Conservation (phyloP, 306 rosid genomes). For the Prunus fruticosa region DNA sequence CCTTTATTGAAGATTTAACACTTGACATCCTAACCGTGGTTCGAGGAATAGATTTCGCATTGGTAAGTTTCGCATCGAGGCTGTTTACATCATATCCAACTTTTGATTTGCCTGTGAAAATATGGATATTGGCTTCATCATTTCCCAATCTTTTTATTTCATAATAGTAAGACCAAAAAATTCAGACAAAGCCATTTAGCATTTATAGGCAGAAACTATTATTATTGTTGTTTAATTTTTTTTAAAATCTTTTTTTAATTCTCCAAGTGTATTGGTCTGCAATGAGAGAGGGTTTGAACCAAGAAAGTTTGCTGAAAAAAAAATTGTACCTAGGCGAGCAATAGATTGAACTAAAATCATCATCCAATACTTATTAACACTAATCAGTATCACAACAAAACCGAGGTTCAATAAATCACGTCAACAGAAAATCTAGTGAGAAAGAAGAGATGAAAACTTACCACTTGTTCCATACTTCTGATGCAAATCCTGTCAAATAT, state of each 20-base stretch:
- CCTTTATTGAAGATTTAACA: conserved; percentile 28
- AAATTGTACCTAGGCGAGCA: background rate
- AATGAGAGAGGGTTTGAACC: background rate
- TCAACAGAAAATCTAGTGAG: background rate
- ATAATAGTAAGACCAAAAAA: background rate
- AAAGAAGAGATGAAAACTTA: conserved; percentile 19
- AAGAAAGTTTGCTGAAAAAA: background rate
- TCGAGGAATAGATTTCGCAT: conserved; percentile 16
- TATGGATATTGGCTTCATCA: background rate
- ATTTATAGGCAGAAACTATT: background rate
- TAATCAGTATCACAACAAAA: background rate
- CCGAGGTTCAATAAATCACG: background rate
- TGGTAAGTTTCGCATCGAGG: conserved; percentile 3
- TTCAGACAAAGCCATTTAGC: background rate
- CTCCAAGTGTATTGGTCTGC: background rate
- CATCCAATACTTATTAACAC: background rate
- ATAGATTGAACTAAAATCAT: background rate
- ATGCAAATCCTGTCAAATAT: conserved; percentile 47
- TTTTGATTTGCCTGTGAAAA: conserved; percentile 34
- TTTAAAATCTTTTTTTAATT: background rate
- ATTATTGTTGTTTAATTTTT: background rate
- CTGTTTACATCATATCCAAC: conserved; percentile 1
- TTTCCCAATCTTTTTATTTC: background rate
- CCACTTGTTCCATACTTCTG: conserved; percentile 28
- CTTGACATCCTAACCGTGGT: conserved; percentile 28